Base-by-base conservation (phyloP, 2,329 filamentous ascomycete species). In the Verticillium isaacii region DNA sequence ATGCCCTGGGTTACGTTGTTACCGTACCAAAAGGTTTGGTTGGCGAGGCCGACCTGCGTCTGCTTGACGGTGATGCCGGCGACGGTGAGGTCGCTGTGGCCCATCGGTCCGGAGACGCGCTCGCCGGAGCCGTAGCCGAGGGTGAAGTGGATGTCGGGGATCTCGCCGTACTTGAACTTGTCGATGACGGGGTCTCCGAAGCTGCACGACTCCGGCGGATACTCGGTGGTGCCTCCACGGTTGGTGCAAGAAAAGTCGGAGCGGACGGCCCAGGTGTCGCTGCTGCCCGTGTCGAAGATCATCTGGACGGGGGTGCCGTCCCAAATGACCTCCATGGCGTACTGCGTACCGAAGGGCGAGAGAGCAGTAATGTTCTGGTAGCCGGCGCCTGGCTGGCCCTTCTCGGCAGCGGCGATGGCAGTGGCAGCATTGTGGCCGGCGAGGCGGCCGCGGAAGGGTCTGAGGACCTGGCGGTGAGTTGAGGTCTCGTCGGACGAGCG, bases 1-100 rank as follows among this genome's bases (percentile, higher is more conserved):
- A 84, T 72, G 6, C 82, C 82, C 60, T 79, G 80, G 29, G 82
- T 84, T 54, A 78, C 66, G 68, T 83, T 83, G 70, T 83, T 78
- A 56, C 82, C 82, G 61, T 73, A 74, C 82, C 82, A 84, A 67
- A 76, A 77, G 2, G 81, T 82, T 61, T 71, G 72, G 66, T 78
- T 82, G 55, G 79, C 82, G 23, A 85, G 72, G 14, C 77, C 80
- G 55, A 83, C 75, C 66, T 81, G 77, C 68, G 83, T 81, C 36
- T 72, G 71, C 19, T 69, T 67, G 39, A 83, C 80, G 0, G 69
- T 72, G 34, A 84, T 67, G 9, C 78, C 79, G 3, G 77, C 81
- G 17, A 82, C 74, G 0, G 75, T 72, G 50, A 84, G 71, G 64
- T 83, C 78, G 56, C 77, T 75, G 62, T 70, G 73, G 12, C 80